A percentile compares a stretch with the other conserved stretches of the same genome.
Conservation (phyloP, 2,329 filamentous ascomycete genomes). For the Erysiphe neolycopersici region DNA sequence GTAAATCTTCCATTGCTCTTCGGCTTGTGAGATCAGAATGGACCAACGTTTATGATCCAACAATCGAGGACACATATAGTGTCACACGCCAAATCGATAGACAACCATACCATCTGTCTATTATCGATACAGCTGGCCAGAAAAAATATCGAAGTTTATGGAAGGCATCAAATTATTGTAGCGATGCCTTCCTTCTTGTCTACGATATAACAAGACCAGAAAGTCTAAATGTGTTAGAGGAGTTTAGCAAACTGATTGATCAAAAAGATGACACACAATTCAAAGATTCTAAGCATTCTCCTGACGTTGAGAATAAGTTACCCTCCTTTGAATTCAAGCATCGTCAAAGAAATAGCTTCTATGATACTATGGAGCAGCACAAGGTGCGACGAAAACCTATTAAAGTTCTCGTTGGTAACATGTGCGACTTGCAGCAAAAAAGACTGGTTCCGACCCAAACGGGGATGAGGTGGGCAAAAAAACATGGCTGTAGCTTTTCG, state of each 20-base stretch:
- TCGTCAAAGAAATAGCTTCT: conserved; percentile 2
- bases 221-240: conserved; percentile 43
- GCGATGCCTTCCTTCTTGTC: conserved; percentile 63
- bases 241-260: conserved; percentile 63
- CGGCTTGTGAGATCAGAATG: conserved; percentile 60
- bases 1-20: conserved; percentile 64
- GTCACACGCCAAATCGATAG: conserved; percentile 60
- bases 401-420: conserved; percentile 68
- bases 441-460: conserved; percentile 40
- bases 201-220: conserved; percentile 57
- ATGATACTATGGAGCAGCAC: no score
- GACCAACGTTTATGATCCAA: conserved; percentile 62
- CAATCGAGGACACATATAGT: conserved; percentile 63
- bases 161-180: conserved; percentile 50
- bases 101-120: conserved; percentile 44
- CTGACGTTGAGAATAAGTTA: conserved; percentile 20
- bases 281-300: no score
- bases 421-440: conserved; percentile 51
- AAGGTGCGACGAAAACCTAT: conserved; percentile 22
- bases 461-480: conserved; percentile 53
- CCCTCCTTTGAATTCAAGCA: no score
- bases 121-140: conserved; percentile 72
- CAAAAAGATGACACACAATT: conserved; percentile 26
- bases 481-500: conserved; percentile 58
- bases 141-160: conserved; percentile 77